A percentile compares a stretch with the other conserved stretches of the same genome.
These are phyloP conservation scores for Cryoendolithus antarcticus DNA, from an alignment of 2,329 filamentous ascomycete species.

Conservation along the genomic window DNA sequence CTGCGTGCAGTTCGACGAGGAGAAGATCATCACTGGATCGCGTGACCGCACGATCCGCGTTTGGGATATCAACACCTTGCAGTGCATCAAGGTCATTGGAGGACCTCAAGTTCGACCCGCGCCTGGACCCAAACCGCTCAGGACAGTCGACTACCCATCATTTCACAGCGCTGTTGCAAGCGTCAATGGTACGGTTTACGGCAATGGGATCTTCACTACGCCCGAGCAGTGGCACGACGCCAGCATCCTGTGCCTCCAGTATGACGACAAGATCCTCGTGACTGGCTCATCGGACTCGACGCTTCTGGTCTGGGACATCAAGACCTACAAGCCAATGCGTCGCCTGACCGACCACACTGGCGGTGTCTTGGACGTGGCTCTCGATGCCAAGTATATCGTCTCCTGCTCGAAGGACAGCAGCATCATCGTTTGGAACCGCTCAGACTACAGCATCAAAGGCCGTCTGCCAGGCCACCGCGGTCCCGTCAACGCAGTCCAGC, in stretches of 20 bases:
- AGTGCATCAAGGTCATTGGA: conserved; percentile 77
- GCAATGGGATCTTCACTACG: conserved; percentile 34
- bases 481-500: conserved; percentile 91
- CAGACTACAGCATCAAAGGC: conserved; percentile 61
- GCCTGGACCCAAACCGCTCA: conserved; percentile 30
- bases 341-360: conserved; percentile 69
- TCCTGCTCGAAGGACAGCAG: conserved; percentile 93
- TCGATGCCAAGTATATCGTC: conserved; percentile 84
- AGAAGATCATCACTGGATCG: conserved; percentile 94
- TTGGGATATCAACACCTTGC: conserved; percentile 84
- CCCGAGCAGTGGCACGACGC: conserved; percentile 62
- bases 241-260: conserved; percentile 89
- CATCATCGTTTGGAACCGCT: conserved; percentile 88
- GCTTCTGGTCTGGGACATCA: conserved; percentile 83
- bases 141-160: conserved; percentile 29
- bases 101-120: conserved; percentile 50
- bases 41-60: conserved; percentile 90
- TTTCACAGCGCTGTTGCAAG: conserved; percentile 29
- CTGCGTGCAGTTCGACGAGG: conserved; percentile 94
- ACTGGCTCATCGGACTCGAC: conserved; percentile 88
- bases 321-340: conserved; percentile 66
- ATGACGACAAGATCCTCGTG: conserved; percentile 83
- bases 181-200: conserved; percentile 34
- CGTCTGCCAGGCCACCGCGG: conserved; percentile 76
- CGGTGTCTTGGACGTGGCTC: conserved; percentile 85